Evolutionary conservation across 805 yeast genomes (phyloP), one percentile per base, ranked within the genome.

Genomic region (Teunomyces kruisii): DNA sequence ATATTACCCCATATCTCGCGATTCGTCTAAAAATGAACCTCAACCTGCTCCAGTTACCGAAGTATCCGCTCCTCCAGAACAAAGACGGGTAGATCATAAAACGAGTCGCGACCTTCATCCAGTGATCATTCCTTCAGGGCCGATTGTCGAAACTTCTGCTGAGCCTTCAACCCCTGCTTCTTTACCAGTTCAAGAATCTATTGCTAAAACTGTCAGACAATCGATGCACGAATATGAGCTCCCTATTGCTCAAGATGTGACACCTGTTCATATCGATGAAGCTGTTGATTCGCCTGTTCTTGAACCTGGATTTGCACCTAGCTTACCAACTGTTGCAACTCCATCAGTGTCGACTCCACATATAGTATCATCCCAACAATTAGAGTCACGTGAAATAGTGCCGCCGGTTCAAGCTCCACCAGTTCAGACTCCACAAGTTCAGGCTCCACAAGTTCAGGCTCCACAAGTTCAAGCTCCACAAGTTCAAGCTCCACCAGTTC

Each of bases 191-290:
- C 38, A 35, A 35, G 26, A 17, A 6, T 35, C 38, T n/a, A 24
- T 35, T n/a, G 38, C 38, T 13, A 35, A 22, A 12, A 27, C 38
- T 22, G 38, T 35, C 9, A 35, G 38, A 12, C 38, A 19, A 22
- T 35, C 38, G 10, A 35, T 35, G 4, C 17, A 19, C n/a, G 38
- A 35, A 14, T 24, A 16, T 9, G 15, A 6, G 3, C 38, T n/a
- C 9, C 38, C 38, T 7, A 15, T 35, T 19, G 38, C 38, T 6
- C 38, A 35, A n/a, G 36, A 30, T 15, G 38, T 15, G 22, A 14
- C 29, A 12, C 29, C 30, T 24, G 37, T 32, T 19, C 28, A 16
- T 15, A 29, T 31, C n/a, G 36, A 30, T 9, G 30, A 22, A 6
- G 27, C 16, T 1, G 15, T 32, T 13, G 36, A 28, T n/a, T 16